These are phyloP conservation scores for Shiraia bambusicola DNA, from an alignment of 2,329 filamentous ascomycete species.

Conservation along the genomic window DNA sequence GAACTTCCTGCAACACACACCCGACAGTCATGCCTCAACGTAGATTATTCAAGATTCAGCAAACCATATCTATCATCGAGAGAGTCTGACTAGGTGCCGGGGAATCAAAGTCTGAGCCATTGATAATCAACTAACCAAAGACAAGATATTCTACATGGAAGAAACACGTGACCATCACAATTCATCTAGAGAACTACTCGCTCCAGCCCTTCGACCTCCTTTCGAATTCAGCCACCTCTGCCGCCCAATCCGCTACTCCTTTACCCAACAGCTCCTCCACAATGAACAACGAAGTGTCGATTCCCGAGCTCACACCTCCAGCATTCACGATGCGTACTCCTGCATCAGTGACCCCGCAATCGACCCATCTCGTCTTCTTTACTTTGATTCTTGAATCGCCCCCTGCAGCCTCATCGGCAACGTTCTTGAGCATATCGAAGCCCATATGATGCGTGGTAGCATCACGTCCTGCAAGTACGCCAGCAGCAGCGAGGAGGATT, in stretches of 20 bases:
- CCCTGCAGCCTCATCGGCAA: slow-evolving; percentile 34
- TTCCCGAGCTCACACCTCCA: slow-evolving; percentile 37
- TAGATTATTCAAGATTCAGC: no score
- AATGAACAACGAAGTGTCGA: slow-evolving; percentile 36
- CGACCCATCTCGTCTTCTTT: slow-evolving; percentile 36
- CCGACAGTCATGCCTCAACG: no score
- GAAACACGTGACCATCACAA: no score
- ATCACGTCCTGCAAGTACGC: slow-evolving; percentile 38
- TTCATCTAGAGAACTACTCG: background rate
- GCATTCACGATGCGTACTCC: slow-evolving; percentile 39
- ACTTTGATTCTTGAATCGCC: slow-evolving; percentile 27
- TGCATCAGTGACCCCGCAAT: slow-evolving; percentile 31
- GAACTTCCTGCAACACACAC: no score
- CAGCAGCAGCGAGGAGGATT: slow-evolving; percentile 42
- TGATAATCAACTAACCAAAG: no score
- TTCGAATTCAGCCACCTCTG: slow-evolving; percentile 37
- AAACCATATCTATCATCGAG: no score
- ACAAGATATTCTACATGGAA: no score
- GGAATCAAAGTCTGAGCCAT: no score
- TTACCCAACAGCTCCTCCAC: slow-evolving; percentile 30
- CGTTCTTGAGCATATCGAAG: slow-evolving; percentile 26
- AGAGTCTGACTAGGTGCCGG: no score
- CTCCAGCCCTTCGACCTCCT: slow-evolving; percentile 27
- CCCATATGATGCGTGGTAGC: slow-evolving; percentile 46
- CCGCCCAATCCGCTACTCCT: slow-evolving; percentile 24